Conservation (phyloP, 2,329 filamentous ascomycete genomes). For the Fusarium falciforme region DNA sequence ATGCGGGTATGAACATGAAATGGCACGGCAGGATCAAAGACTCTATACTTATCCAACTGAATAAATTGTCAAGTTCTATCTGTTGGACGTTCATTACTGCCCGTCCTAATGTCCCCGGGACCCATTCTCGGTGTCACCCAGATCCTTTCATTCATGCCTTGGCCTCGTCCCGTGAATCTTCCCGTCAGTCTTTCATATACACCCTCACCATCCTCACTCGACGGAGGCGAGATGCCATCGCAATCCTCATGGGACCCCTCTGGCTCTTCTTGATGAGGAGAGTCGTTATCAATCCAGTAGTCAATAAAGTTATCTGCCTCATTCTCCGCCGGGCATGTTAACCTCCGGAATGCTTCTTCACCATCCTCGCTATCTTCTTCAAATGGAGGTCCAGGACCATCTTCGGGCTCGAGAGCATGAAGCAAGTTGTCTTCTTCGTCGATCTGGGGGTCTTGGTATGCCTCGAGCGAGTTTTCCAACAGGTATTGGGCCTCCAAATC, state of each 20-base stretch:
- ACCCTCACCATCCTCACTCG: neutral
- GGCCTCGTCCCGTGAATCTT: neutral
- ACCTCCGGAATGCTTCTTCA: neutral
- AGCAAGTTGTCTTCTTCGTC: neutral
- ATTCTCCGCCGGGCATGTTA: neutral
- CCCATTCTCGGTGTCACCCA: neutral
- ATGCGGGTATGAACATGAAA: neutral
- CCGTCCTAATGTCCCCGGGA: neutral
- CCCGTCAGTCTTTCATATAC: neutral
- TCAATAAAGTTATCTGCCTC: neutral
- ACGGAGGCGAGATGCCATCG: neutral
- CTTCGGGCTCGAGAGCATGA: neutral
- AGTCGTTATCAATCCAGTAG: neutral
- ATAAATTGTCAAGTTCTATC: neutral
- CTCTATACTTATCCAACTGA: neutral
- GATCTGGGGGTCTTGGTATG: neutral
- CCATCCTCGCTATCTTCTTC: slow-evolving; percentile 13
- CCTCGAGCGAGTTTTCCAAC: too few relatives aligned
- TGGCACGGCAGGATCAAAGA: neutral
- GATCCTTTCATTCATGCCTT: neutral
- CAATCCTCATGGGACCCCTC: neutral
- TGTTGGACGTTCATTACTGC: neutral
- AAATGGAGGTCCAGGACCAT: neutral
- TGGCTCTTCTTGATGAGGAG: neutral
- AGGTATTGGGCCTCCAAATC: neutral